A percentile compares a stretch with the other conserved stretches of the same genome.
Conservation (phyloP, 441 rosid species). For the Breynia disticha region DNA sequence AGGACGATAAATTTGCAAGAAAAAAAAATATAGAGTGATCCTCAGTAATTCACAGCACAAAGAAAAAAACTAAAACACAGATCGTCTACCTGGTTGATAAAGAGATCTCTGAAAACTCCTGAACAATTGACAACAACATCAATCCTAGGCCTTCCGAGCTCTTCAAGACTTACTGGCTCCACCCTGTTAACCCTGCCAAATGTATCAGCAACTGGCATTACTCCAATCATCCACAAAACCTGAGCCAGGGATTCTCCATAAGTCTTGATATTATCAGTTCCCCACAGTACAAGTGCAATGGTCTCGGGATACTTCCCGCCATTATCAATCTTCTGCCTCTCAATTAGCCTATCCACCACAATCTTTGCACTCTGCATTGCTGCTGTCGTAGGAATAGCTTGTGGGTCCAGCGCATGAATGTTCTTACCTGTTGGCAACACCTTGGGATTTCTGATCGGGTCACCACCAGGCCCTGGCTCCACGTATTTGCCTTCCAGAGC, state of each 20-base stretch:
- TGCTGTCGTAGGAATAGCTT: constrained; percentile 92
- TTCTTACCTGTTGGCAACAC: constrained; percentile 97
- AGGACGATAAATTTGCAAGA: too few species aligned
- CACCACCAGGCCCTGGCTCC: constrained; percentile 99
- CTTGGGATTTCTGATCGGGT: constrained; percentile 91
- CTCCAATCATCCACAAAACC: constrained; percentile 99
- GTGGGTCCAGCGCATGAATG: constrained; percentile 97
- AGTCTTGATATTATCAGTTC: constrained; percentile 98
- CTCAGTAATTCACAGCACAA: not conserved
- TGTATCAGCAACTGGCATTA: constrained; percentile 76
- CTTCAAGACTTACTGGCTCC: constrained; percentile 85
- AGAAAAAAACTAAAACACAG: constrained; percentile 2
- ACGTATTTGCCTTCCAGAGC: constrained; percentile 93
- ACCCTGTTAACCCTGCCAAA: constrained; percentile 93
- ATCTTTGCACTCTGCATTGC: constrained; percentile 93
- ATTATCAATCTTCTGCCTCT: constrained; percentile 84
- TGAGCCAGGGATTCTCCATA: constrained; percentile 95
- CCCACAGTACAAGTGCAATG: constrained; percentile 96
- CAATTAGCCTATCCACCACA: constrained; percentile 84
- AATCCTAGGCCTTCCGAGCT: constrained; percentile 95
- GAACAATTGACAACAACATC: constrained; percentile 99
- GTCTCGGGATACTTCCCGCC: constrained; percentile 96
- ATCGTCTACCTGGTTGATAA: constrained; percentile 76
- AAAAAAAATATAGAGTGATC: too few species aligned
- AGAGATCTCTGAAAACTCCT: constrained; percentile 95